Conservation (phyloP, 108 stramenopile species). For the Discostella stelligeroides region DNA sequence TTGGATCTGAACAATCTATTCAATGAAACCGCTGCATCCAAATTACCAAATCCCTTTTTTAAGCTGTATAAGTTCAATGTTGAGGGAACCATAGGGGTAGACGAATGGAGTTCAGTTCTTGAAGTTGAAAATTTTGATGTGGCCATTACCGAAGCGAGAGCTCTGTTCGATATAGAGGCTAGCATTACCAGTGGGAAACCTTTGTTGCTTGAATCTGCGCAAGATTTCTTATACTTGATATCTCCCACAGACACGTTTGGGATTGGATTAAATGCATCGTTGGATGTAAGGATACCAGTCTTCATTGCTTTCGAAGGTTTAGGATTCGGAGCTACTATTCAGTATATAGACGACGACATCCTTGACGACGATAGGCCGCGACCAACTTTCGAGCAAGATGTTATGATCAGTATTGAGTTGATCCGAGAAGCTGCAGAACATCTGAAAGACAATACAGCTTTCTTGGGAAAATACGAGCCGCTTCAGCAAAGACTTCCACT, state of each 20-base stretch:
- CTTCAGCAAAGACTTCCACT: conserved; percentile 19
- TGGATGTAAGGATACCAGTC: conserved; percentile 23
- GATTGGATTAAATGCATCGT: conserved; percentile 21
- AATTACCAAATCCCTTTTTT: conserved; percentile 20
- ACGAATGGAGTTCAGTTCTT: conserved; percentile 32
- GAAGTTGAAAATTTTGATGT: conserved; percentile 6
- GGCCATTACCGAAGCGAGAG: conserved; percentile 27
- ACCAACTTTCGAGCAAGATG: conserved; percentile 7
- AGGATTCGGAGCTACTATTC: conserved; percentile 31
- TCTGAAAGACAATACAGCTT: conserved; percentile 15
- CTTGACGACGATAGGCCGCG: conserved; percentile 13
- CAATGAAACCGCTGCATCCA: neutral
- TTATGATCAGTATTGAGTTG: conserved; percentile 11
- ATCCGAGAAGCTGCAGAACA: neutral
- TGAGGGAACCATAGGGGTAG: conserved; percentile 18
- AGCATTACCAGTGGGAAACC: neutral
- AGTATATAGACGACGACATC: conserved; percentile 16
- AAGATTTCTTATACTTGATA: neutral
- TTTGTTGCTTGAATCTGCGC: neutral
- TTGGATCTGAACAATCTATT: conserved; percentile 23
- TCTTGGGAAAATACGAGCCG: conserved; percentile 9
- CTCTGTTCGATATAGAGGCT: conserved; percentile 12
- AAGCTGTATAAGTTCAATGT: conserved; percentile 16
- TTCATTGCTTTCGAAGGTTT: conserved; percentile 10
- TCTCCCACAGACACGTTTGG: neutral